Evolutionary conservation across 305 asterid species (phyloP), one percentile per base, ranked within the genome.

Genomic region (Andrographis paniculata): DNA sequence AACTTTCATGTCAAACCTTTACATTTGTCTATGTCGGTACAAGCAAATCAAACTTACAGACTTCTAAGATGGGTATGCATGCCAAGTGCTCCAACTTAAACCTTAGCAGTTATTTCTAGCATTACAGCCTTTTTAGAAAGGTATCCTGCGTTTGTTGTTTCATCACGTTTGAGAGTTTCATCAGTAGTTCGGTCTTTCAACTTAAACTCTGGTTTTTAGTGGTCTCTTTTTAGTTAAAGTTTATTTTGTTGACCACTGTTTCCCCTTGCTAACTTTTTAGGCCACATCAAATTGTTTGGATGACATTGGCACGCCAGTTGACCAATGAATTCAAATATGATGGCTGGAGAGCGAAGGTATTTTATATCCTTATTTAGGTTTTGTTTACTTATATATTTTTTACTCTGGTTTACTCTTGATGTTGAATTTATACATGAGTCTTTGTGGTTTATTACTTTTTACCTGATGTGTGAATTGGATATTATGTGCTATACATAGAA

Each of bases 321-420:
- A 61, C 68, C 68, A 67, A 87, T 92, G 97, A 79, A 72, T 66
- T 84, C 99, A 64, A 92, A 76, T 73, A 73, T 82, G 79, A 50
- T 73, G 67, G 74, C 97, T 67, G 97, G 96, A 74, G 99, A 84
- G 50, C 77, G 86, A 60, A 92, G 91, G 97, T 92, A 73, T 55
- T 13, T 24, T 1, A 12, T 12, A 5, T 35, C 12, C 14, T 35
- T 13, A 13, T 14, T 5, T 3, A 5, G 14, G 12, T 14, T 35
- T 13, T 11, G 16, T 12, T n/a, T 35, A 2, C 0, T 36, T 39
- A 59, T 46, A 35, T 24, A 15, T 35, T 40, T 41, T 36, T 39
- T 12, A 6, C 33, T 1, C 7, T 1, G 33, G 9, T 28, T n/a
- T 9, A 28, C 33, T 28, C 33, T 12, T 28, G 3, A 28, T 28